Percentiles rank a stretch among this genome's conserved stretches.
Evolutionary conservation across 306 rosid species (phyloP).

Genomic region (Abrus pulchellus): DNA sequence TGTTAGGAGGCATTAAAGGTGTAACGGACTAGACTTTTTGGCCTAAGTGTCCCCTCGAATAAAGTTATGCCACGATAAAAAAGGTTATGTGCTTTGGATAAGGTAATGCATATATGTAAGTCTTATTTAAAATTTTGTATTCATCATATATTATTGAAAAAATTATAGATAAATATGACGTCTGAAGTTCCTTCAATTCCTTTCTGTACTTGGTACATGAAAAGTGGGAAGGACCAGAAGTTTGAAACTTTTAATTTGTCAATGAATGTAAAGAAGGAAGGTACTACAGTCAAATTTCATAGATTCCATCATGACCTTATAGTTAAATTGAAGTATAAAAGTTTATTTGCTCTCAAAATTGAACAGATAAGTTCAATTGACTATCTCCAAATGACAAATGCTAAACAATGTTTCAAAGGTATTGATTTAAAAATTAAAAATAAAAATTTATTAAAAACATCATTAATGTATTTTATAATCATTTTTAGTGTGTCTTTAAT

Average conservation of each 20-base stretch:
- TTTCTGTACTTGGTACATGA: neutral
- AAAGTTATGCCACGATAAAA: neutral
- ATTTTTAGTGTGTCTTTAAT: too few relatives aligned
- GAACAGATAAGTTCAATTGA: neutral
- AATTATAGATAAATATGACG: neutral
- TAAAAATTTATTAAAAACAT: too few relatives aligned
- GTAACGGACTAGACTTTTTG: conserved; percentile 1
- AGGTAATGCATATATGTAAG: neutral
- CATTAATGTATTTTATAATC: too few relatives aligned
- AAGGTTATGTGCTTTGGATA: neutral
- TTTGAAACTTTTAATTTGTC: neutral
- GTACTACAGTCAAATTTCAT: neutral
- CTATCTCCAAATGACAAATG: neutral
- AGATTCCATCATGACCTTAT: neutral
- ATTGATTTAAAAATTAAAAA: too few relatives aligned
- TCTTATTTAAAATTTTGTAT: too few relatives aligned
- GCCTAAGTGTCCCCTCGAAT: neutral
- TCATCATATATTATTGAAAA: neutral
- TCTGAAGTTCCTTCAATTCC: neutral
- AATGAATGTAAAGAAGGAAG: neutral
- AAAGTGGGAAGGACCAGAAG: neutral
- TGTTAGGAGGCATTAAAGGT: neutral
- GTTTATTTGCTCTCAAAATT: neutral
- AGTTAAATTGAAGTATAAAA: neutral
- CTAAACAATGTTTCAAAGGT: too few relatives aligned